Conservation (phyloP, 257 asterid species). For the Coffea canephora region DNA sequence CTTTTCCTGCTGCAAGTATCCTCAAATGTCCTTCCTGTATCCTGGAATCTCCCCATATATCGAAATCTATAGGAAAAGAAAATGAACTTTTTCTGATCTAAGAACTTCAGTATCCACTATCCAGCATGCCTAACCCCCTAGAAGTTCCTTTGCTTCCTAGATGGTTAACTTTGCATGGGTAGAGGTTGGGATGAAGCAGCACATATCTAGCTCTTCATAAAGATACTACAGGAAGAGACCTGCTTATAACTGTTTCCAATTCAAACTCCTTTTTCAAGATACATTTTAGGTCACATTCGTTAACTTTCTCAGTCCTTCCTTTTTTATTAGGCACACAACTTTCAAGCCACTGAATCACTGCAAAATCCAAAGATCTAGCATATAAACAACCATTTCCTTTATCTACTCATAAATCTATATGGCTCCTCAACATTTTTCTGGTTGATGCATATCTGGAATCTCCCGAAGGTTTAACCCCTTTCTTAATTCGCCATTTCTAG, state of each 20-base stretch:
- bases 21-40: neutral
- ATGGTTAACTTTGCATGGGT: neutral
- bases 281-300: neutral
- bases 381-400: neutral
- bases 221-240: neutral
- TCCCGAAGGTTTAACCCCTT: neutral
- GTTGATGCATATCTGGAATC: neutral
- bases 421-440: neutral
- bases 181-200: neutral
- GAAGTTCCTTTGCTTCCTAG: neutral
- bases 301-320: neutral
- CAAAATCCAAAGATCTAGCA: neutral
- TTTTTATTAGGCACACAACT: neutral
- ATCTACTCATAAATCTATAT: neutral
- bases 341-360: neutral
- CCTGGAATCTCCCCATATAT: neutral
- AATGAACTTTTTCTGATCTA: neutral
- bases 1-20: neutral
- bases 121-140: neutral
- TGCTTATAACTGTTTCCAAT: neutral
- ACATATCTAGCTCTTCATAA: neutral
- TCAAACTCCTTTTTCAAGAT: neutral
- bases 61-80: neutral
- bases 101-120: neutral
- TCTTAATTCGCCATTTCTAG: neutral